phyloP scores from a whole-genome alignment of 345 rosid species.

The Pistacia atlantica region DNA sequence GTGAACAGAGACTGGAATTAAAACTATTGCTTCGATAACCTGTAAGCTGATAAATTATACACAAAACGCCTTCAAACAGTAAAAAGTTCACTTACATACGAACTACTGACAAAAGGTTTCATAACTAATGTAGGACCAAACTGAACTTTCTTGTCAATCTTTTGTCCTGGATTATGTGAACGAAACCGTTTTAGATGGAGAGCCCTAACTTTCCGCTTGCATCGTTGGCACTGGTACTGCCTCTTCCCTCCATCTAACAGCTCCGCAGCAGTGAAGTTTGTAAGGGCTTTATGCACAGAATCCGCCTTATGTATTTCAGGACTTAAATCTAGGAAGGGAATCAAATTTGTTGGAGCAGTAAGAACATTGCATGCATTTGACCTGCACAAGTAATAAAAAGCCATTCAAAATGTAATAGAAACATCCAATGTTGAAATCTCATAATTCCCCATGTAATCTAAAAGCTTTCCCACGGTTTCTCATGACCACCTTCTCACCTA shows the following conservation, averaged over 20 bases:
- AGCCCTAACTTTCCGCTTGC: constrained; percentile 92
- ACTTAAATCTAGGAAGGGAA: constrained; percentile 89
- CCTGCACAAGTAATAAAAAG: constrained; percentile 39
- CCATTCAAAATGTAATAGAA: constrained; percentile 1
- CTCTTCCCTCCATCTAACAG: constrained; percentile 83
- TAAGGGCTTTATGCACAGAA: constrained; percentile 67
- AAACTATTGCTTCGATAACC: too few species aligned
- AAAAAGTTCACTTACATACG: too few species aligned
- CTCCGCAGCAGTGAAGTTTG: constrained; percentile 80
- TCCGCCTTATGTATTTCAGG: constrained; percentile 88
- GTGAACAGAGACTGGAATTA: neutral
- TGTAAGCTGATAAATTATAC: too few species aligned
- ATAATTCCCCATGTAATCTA: neutral
- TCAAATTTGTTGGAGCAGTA: constrained; percentile 84
- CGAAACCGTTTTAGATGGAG: neutral
- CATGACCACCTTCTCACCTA: neutral
- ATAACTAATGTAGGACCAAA: too few species aligned
- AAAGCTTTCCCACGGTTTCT: neutral
- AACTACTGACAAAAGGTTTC: too few species aligned
- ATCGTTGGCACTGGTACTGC: constrained; percentile 83
- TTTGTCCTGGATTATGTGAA: too few species aligned
- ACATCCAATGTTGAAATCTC: neutral
- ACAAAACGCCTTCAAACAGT: too few species aligned
- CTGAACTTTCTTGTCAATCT: too few species aligned
- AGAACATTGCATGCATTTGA: constrained; percentile 75